These are phyloP conservation scores for Tolypocladium amazonense DNA, from an alignment of 2,329 filamentous ascomycete species.

Conservation along the genomic window DNA sequence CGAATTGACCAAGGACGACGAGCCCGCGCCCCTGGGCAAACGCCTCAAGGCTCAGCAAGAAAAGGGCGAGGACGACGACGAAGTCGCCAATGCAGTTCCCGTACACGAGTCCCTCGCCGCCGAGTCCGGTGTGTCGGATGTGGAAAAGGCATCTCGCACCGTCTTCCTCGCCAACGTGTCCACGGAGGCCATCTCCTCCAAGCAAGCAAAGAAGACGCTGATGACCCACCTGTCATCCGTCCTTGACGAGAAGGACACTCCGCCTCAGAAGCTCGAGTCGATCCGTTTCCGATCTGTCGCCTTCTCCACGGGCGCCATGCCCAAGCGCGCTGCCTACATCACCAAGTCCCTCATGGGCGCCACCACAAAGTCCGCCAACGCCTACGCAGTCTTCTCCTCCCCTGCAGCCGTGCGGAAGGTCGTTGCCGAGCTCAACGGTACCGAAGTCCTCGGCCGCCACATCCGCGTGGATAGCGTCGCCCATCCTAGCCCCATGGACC, in stretches of 20 bases:
- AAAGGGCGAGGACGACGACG: constrained; percentile 23
- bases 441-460: constrained; percentile 73
- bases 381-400: constrained; percentile 83
- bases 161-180: constrained; percentile 92
- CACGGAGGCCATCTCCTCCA: constrained; percentile 69
- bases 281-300: constrained; percentile 90
- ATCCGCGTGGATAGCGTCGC: constrained; percentile 84
- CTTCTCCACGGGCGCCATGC: constrained; percentile 64
- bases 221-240: constrained; percentile 70
- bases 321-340: constrained; percentile 90
- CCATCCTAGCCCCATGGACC: constrained; percentile 71
- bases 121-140: constrained; percentile 45
- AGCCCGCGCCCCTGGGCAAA: constrained; percentile 45
- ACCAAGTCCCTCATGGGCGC: constrained; percentile 83
- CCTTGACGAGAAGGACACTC: constrained; percentile 40
- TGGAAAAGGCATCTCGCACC: constrained; percentile 81
- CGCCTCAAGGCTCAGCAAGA: constrained; percentile 34
- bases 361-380: constrained; percentile 88
- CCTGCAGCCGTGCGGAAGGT: constrained; percentile 65
- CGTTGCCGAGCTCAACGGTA: constrained; percentile 70
- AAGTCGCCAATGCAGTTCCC: constrained; percentile 31
- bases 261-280: constrained; percentile 70
- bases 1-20: constrained; percentile 49
- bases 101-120: constrained; percentile 48
- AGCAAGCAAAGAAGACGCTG: constrained; percentile 68